phyloP scores from a whole-genome alignment of 2,329 filamentous ascomycete species.

The Monosporascus sp. region DNA sequence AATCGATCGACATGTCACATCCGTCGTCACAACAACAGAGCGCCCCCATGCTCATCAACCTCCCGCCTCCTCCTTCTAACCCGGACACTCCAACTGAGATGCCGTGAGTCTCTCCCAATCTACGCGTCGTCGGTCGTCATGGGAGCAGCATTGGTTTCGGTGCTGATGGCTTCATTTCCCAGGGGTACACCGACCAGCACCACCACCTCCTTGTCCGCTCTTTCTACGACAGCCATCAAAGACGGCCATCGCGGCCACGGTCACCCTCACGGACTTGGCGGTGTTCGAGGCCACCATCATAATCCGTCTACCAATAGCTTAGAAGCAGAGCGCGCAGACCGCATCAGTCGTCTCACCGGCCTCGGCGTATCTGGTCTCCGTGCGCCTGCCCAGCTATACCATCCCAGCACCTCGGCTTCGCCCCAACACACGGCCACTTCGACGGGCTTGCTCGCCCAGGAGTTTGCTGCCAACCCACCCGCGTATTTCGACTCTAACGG shows the following conservation, averaged over 20 bases:
- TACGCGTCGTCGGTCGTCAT: conserved; percentile 6
- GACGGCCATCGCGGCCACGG: conserved; percentile 86
- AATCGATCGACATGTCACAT: conserved; percentile 22
- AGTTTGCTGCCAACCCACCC: conserved; percentile 41
- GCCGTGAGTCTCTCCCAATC: conserved; percentile 57
- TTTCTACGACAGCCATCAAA: conserved; percentile 93
- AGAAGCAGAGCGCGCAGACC: conserved; percentile 88
- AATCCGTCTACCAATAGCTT: conserved; percentile 65
- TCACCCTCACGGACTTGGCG: conserved; percentile 45
- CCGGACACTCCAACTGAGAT: conserved; percentile 84
- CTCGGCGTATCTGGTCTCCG: conserved; percentile 78
- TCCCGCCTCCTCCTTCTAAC: conserved; percentile 76
- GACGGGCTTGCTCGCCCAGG: conserved; percentile 36
- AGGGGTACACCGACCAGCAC: conserved; percentile 91
- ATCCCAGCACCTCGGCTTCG: conserved; percentile 30
- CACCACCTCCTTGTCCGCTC: conserved; percentile 83
- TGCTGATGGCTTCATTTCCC: conserved; percentile 12
- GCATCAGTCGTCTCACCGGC: conserved; percentile 91
- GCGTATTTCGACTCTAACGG: conserved; percentile 79
- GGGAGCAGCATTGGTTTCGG: conserved; percentile 4
- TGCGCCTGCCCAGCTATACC: conserved; percentile 31
- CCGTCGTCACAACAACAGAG: conserved; percentile 30
- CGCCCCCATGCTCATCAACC: conserved; percentile 69
- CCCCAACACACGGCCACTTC: conserved; percentile 49
- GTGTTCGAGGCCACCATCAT: conserved; percentile 50